Base-by-base conservation (phyloP, 495 filamentous ascomycete species). In the Hypoxylon fragiforme region DNA sequence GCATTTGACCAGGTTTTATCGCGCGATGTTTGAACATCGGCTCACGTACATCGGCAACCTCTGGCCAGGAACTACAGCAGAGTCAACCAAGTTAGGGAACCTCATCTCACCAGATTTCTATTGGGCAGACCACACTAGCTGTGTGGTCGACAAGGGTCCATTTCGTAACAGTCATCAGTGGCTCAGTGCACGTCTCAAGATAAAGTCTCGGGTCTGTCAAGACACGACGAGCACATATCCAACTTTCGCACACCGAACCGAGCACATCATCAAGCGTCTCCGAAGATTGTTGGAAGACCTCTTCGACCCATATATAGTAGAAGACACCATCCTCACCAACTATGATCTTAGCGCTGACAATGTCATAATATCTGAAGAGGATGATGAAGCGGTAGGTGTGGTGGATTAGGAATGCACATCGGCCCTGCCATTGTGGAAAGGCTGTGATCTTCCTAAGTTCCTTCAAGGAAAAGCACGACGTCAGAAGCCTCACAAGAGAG, bases 51-150 rank as follows among this genome's bases (percentile, higher is more conserved):
- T 48, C 3, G 44, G 44, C 3, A 48, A 26, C 28, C 44, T 48
- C n/a, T 35, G 19, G 13, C 13, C n/a, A 20, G 32, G 44, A 19
- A 4, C n/a, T 21, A 13, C n/a, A 9, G 13, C 19, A 26, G 24
- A 28, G 7, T n/a, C 20, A 14, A 48, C n/a, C n/a, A n/a, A 24
- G 15, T 2, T 48, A 7, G 44, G 19, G 11, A 21, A 12, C 6
- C 15, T 38, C 7, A 22, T 48, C 44, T 13, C 44, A 3, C 34
- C 44, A 7, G 44, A 48, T 13, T 48, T 37, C 44, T 48, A 48
- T 28, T 21, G 38, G 19, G 34, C 21, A 18, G 8, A 48, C 1
- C 19, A 37, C 21, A 18, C 37, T 6, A 28, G 18, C 1, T n/a
- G 1, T 11, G 22, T n/a, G 1, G n/a, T 31, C 6, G 9, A 14